Evolutionary conservation across 164 flowering plant genomes (phyloP).

Genomic region (Piper longum): DNA sequence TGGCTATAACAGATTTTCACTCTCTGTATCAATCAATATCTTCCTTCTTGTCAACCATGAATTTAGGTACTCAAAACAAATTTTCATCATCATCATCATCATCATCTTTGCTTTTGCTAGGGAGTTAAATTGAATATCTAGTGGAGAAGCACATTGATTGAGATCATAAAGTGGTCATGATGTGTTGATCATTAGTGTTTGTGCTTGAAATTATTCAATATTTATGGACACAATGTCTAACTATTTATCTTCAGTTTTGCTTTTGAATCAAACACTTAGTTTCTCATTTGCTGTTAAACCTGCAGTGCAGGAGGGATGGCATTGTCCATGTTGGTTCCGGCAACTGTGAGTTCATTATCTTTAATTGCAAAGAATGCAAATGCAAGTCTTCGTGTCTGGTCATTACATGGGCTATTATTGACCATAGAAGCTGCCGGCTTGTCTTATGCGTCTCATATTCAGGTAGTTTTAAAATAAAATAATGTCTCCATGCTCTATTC

Average conservation of each 20-base stretch:
- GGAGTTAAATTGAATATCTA: no score
- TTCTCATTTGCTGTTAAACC: constrained; percentile 6
- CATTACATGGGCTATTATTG: constrained; percentile 91
- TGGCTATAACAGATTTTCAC: no score
- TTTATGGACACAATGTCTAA: not conserved
- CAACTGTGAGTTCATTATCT: constrained; percentile 73
- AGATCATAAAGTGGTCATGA: no score
- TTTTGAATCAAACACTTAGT: not conserved
- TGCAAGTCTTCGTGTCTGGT: constrained; percentile 69
- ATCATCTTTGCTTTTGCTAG: no score
- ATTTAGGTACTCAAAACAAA: no score
- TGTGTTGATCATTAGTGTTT: no score
- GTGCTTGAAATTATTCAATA: no score
- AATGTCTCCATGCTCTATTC: not conserved
- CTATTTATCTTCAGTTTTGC: not conserved
- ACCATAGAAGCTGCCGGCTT: constrained; percentile 95
- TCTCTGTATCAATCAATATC: no score
- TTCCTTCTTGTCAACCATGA: no score
- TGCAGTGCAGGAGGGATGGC: constrained; percentile 99
- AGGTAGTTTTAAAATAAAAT: constrained; percentile 30
- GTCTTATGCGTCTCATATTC: constrained; percentile 89
- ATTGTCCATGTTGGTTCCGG: constrained; percentile 79
- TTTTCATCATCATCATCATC: no score
- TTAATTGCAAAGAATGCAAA: constrained; percentile 59
- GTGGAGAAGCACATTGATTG: no score